Conservation (phyloP, 2,329 filamentous ascomycete species). For the Cladosporium sp. region DNA sequence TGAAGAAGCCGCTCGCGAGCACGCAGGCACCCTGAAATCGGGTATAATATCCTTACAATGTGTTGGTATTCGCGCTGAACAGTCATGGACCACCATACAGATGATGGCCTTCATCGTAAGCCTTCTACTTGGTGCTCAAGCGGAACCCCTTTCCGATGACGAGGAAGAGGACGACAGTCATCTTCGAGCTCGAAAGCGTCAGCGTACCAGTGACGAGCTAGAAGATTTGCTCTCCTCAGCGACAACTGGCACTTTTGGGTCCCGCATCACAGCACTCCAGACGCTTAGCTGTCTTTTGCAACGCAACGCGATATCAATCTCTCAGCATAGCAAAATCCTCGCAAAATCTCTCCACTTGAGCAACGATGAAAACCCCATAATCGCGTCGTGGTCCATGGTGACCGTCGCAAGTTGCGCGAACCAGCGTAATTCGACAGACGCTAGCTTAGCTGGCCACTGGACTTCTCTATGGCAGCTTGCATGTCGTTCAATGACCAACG, state of each 20-base stretch:
- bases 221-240: conserved; percentile 38
- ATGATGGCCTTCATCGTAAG: conserved; percentile 2
- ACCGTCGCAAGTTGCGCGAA: conserved; percentile 62
- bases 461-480: conserved; percentile 71
- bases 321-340: conserved; percentile 16
- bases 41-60: conserved; percentile 27
- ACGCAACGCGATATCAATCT: conserved; percentile 26
- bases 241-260: conserved; percentile 24
- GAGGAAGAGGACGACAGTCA: conserved; percentile 14
- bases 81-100: conserved; percentile 30
- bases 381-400: conserved; percentile 79
- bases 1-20: not conserved
- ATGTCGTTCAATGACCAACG: conserved; percentile 64
- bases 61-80: conserved; percentile 27
- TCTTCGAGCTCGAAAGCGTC: conserved; percentile 31
- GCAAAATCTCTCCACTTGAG: conserved; percentile 19
- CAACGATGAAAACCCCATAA: conserved; percentile 62
- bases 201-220: conserved; percentile 34
- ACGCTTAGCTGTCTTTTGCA: conserved; percentile 48
- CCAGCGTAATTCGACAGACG: conserved; percentile 39
- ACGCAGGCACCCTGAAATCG: not conserved
- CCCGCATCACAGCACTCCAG: conserved; percentile 51
- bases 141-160: conserved; percentile 9
- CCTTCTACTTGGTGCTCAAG: not conserved
- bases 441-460: conserved; percentile 55